Percentiles rank a stretch among this genome's conserved stretches.
phyloP scores from a whole-genome alignment of 1,139 yeast species.

The Wickerhamiella infanticola region DNA sequence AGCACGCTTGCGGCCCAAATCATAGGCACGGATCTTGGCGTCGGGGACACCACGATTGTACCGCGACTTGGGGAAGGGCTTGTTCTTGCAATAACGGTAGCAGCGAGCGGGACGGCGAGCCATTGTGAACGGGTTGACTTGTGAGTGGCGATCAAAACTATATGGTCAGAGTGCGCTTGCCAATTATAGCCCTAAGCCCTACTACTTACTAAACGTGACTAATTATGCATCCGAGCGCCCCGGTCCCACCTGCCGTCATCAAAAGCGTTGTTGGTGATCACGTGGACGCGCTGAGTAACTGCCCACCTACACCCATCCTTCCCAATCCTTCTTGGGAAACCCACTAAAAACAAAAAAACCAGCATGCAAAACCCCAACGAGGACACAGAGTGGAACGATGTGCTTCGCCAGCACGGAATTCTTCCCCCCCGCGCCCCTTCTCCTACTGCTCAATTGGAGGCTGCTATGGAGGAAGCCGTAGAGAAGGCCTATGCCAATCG shows the following conservation, averaged over 20 bases:
- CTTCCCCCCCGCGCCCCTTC: conserved; percentile 88
- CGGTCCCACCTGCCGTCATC: background rate
- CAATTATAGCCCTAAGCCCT: conserved; percentile 1
- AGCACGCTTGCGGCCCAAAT: conserved; percentile 99
- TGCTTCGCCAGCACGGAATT: conserved; percentile 73
- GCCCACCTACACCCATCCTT: no score
- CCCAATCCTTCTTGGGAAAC: no score
- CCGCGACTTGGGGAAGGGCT: conserved; percentile 99
- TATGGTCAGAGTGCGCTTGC: background rate
- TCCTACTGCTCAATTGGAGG: conserved; percentile 74
- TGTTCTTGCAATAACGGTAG: conserved; percentile 99
- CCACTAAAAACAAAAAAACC: background rate
- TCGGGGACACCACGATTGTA: conserved; percentile 99
- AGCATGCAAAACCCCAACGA: conserved; percentile 54
- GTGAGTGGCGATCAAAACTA: conserved; percentile 1
- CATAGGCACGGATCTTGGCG: conserved; percentile 97
- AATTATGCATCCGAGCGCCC: background rate
- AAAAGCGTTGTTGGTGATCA: conserved; percentile 17
- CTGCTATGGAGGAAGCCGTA: conserved; percentile 72
- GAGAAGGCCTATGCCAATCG: conserved; percentile 59
- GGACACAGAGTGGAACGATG: conserved; percentile 98
- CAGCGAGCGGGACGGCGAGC: conserved; percentile 99
- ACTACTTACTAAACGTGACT: background rate
- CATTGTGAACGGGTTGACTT: conserved; percentile 38
- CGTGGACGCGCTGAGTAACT: conserved; percentile 52